Evolutionary conservation across 495 filamentous ascomycete genomes (phyloP).

Genomic region (Daldinia loculata): DNA sequence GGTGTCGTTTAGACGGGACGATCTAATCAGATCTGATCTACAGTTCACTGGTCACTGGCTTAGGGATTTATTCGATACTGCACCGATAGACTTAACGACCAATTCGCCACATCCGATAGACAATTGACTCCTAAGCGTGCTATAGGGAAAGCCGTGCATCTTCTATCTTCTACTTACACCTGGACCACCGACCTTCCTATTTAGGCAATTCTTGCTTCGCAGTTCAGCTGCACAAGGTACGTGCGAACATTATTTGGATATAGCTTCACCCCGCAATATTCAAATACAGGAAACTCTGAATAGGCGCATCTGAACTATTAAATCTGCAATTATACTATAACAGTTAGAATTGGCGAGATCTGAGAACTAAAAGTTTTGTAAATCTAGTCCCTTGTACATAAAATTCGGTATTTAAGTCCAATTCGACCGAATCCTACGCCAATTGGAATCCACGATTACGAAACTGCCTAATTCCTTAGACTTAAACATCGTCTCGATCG

Average conservation of each 20-base stretch:
- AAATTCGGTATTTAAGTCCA: conserved; percentile 17
- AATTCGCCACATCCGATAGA: not conserved
- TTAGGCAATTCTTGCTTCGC: conserved; percentile 29
- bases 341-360: conserved; percentile 5
- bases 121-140: conserved; percentile 21
- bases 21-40: conserved; percentile 11
- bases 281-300: not conserved
- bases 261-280: conserved; percentile 1
- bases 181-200: conserved; percentile 19
- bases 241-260: conserved; percentile 8
- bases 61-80: conserved; percentile 11
- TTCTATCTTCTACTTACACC: conserved; percentile 14
- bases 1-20: conserved; percentile 11
- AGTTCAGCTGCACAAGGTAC: conserved; percentile 26
- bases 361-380: conserved; percentile 14
- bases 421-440: conserved; percentile 7
- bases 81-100: conserved; percentile 18
- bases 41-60: conserved; percentile 5
- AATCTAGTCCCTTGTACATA: conserved; percentile 29
- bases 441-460: not conserved
- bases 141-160: conserved; percentile 4
- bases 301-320: not conserved
- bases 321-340: not conserved
- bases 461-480: not conserved
- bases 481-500: not conserved